Percentiles rank a stretch among this genome's conserved stretches.
These are phyloP conservation scores for Xerocomus potaroensis DNA, from an alignment of 768 basidiomycete genomes.

Conservation along the genomic window DNA sequence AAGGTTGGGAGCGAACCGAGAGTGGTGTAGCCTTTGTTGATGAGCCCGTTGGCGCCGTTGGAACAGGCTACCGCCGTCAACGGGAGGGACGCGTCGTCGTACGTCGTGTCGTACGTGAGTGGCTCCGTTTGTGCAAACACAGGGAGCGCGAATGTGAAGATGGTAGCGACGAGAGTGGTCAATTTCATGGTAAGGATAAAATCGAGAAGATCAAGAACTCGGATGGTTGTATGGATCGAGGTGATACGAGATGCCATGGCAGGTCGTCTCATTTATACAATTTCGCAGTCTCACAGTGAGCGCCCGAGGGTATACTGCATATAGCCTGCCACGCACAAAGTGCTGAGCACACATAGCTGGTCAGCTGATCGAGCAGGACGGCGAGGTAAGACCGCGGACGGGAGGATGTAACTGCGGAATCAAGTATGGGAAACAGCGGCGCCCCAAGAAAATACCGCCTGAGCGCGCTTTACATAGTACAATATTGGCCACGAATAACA, in stretches of 20 bases:
- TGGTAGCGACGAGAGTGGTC: slow-evolving; percentile 3
- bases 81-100: slow-evolving; percentile 22
- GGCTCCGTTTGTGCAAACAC: slow-evolving; percentile 12
- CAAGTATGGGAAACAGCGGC: neutral
- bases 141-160: slow-evolving; percentile 15
- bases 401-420: neutral
- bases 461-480: no score
- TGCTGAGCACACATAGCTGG: neutral
- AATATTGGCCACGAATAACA: no score
- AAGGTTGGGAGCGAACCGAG: slow-evolving; percentile 30
- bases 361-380: slow-evolving; percentile 8
- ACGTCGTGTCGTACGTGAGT: slow-evolving; percentile 31
- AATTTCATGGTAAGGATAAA: slow-evolving; percentile 23
- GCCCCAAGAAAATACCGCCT: no score
- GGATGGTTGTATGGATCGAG: neutral
- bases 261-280: slow-evolving; percentile 15
- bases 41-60: slow-evolving; percentile 29
- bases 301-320: slow-evolving; percentile 1
- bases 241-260: neutral
- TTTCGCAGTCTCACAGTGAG: no score
- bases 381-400: neutral
- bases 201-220: neutral
- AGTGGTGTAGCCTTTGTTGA: slow-evolving; percentile 29
- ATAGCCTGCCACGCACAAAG: neutral
- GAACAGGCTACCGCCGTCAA: slow-evolving; percentile 30